phyloP scores from a whole-genome alignment of 2,329 filamentous ascomycete genomes.

The Colletotrichum destructivum region DNA sequence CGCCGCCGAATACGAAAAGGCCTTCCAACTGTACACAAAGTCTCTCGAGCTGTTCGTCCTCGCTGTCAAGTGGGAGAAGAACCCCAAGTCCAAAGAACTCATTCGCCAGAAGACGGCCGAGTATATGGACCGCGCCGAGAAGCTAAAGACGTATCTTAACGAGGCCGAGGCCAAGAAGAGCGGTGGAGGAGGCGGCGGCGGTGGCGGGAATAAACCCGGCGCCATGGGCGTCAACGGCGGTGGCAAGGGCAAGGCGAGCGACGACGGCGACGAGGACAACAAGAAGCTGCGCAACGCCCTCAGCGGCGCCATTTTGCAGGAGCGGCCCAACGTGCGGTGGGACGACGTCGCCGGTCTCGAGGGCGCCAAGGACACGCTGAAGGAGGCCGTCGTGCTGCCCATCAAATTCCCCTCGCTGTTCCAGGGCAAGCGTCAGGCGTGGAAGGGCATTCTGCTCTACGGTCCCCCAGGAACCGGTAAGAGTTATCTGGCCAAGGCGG shows the following conservation, averaged over 20 bases:
- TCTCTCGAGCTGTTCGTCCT: slow-evolving; percentile 99
- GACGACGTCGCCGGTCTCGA: slow-evolving; percentile 98
- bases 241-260: slow-evolving; percentile 71
- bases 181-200: slow-evolving; percentile 68
- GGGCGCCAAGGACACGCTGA: slow-evolving; percentile 93
- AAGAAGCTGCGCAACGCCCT: slow-evolving; percentile 96
- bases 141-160: slow-evolving; percentile 91
- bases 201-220: slow-evolving; percentile 73
- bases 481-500: slow-evolving; percentile 96
- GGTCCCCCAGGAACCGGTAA: slow-evolving; percentile 98
- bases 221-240: slow-evolving; percentile 77
- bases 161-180: slow-evolving; percentile 83
- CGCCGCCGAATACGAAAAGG: slow-evolving; percentile 95
- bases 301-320: slow-evolving; percentile 91
- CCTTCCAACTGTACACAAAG: slow-evolving; percentile 96
- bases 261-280: slow-evolving; percentile 87
- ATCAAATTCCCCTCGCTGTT: slow-evolving; percentile 99
- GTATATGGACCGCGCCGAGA: slow-evolving; percentile 99
- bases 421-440: slow-evolving; percentile 94
- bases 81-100: slow-evolving; percentile 96
- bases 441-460: slow-evolving; percentile 98
- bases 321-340: slow-evolving; percentile 97
- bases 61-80: slow-evolving; percentile 99
- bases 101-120: slow-evolving; percentile 95
- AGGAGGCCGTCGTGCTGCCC: slow-evolving; percentile 96